Percentiles rank a stretch among this genome's conserved stretches.
phyloP scores from a whole-genome alignment of 2,329 filamentous ascomycete species.

The Verticillium tricorpus region DNA sequence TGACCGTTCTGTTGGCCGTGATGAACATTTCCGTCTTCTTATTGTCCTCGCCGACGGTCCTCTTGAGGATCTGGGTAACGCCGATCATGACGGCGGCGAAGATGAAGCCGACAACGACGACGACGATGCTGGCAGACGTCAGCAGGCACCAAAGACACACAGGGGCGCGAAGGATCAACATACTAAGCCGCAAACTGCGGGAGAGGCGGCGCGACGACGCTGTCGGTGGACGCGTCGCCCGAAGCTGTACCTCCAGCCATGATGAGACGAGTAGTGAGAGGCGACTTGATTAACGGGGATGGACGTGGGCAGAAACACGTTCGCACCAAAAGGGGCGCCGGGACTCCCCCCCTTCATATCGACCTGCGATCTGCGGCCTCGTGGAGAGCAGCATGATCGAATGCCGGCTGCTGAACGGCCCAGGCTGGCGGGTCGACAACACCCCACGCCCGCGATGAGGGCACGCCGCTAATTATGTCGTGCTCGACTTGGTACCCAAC shows the following conservation, averaged over 20 bases:
- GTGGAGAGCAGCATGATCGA: background rate
- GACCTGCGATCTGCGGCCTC: background rate
- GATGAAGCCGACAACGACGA: constrained; percentile 27
- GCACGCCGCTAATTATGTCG: constrained; percentile 1
- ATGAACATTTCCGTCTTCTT: constrained; percentile 52
- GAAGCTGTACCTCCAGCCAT: constrained; percentile 1
- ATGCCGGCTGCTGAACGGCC: background rate
- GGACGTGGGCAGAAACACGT: no score
- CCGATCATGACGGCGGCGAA: constrained; percentile 39
- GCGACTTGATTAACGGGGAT: no score
- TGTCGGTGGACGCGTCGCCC: background rate
- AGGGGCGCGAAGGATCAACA: background rate
- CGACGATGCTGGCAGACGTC: constrained; percentile 16
- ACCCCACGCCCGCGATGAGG: background rate
- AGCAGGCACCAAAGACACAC: background rate
- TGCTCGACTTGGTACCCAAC: background rate
- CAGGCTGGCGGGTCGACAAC: background rate
- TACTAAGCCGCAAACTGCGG: constrained; percentile 5
- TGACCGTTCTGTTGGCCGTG: constrained; percentile 46
- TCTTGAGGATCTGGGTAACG: constrained; percentile 40
- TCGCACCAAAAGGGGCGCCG: background rate
- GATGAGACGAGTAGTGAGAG: background rate
- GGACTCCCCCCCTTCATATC: background rate
- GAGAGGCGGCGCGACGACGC: constrained; percentile 4
- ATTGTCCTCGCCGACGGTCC: constrained; percentile 45